Conservation (phyloP, 345 rosid species). For the Anastatica hierochuntica region DNA sequence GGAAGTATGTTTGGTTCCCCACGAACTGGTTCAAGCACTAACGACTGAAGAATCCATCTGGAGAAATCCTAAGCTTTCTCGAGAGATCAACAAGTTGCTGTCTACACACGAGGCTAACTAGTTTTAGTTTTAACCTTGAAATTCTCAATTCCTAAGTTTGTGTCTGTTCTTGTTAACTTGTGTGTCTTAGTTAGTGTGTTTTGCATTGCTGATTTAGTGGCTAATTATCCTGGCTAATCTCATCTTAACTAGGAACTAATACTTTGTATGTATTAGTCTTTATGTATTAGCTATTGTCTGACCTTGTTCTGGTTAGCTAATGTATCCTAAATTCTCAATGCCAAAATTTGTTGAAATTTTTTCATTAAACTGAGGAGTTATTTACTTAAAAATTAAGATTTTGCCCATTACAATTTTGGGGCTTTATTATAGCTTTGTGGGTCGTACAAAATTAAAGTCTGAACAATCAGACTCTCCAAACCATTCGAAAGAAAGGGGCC, state of each 20-base stretch:
- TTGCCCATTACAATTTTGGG: neutral
- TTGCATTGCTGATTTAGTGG: constrained; percentile 8
- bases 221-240: constrained; percentile 25
- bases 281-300: constrained; percentile 9
- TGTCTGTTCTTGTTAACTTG: constrained; percentile 3
- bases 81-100: constrained; percentile 17
- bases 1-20: constrained; percentile 44
- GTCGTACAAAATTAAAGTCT: neutral
- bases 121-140: neutral
- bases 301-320: neutral
- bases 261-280: constrained; percentile 19
- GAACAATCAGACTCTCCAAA: neutral
- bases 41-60: constrained; percentile 18
- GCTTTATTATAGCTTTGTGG: constrained; percentile 15
- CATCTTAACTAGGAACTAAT: constrained; percentile 20
- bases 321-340: neutral
- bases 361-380: neutral
- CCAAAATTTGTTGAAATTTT: neutral
- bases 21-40: constrained; percentile 23
- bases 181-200: constrained; percentile 2
- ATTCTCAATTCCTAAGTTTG: neutral
- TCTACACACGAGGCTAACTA: constrained; percentile 10
- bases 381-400: neutral
- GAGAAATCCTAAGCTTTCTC: constrained; percentile 14
- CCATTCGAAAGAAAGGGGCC: neutral